Base-by-base conservation (phyloP, 345 rosid species). In the Kernera saxatilis region DNA sequence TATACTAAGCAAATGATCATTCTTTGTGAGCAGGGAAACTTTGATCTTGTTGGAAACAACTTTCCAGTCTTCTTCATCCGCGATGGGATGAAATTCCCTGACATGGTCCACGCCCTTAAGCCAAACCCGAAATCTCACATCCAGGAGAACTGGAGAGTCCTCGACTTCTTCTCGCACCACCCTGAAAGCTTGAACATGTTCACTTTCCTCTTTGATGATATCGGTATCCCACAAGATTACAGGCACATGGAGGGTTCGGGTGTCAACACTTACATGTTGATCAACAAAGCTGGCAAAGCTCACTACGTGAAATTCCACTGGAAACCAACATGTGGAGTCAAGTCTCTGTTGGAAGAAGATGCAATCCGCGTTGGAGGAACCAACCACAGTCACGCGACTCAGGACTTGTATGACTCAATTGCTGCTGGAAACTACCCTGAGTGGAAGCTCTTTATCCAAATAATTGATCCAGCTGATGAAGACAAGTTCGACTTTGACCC, bases 31-130 rank as follows among this genome's bases (percentile, higher is more conserved):
- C 81, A 94, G 99, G 99, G 99, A 4, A 94, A 94, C 77, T 94
- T 94, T 77, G 99, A 94, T 83, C 93, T 94, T 41, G 98, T 94
- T 72, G 99, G 99, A 52, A 94, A 94, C 93, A 94, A 94, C 81
- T 85, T 91, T 57, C 99, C 96, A 0, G 99, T 94, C 40, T 94
- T 94, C 76, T 94, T 94, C 75, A 49, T 94, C 53, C 88, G 99
- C 14, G 99, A 94, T 85, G 99, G 93, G 43, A 89, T 94, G 85
- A 88, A 94, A 56, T 94, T 94, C 81, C 97, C 97, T 12, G 99
- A 94, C 80, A 76, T 88, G 92, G 85, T 94, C 1, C 99, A 94
- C 78, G 82, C 96, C 0, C 85, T 94, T 44, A 94, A 94, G 61
- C 99, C 99, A 27, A 94, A 94, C 72, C 99, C 99, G 0, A 94